Base-by-base conservation (phyloP, 2,329 filamentous ascomycete genomes). In the Magnaporthiopsis incrustans region DNA sequence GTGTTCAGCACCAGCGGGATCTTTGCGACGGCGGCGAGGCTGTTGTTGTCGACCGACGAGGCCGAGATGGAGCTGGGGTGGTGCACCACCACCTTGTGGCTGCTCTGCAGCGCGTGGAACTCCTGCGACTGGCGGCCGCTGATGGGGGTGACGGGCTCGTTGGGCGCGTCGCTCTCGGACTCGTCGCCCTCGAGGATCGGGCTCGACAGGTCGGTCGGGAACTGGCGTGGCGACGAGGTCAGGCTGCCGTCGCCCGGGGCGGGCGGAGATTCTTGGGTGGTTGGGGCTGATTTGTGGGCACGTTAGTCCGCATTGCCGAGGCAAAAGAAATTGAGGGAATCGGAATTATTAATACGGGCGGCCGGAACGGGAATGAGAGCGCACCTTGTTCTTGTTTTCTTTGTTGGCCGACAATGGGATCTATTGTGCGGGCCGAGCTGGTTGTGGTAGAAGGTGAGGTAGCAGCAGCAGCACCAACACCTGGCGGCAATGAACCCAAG, bases 131-230 rank as follows among this genome's bases (percentile, higher is more conserved):
- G 80, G 66, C 81, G 79, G 69, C 77, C 78, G 69, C 85, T 87
- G 66, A 85, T 81, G 60, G 85, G 86, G 27, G 85, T 88, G 65
- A 85, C 77, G 59, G 85, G 85, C 68, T 88, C 85, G 75, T 83
- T 82, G 64, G 79, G 77, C 30, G 80, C 81, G 69, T 87, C 85
- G 73, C 81, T 86, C 67, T 82, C 81, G 11, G 84, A 85, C 71
- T 87, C 85, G 74, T 83, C 83, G 72, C 80, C 80, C 74, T 86
- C 84, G 62, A 80, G 77, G 66, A 86, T 85, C 64, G 83, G 79
- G 66, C 76, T 78, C 67, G 77, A 75, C 12, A 84, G 74, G 63
- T 85, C 82, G 68, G 79, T 77, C 63, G 81, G 76, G 67, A 77
- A 79, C 59, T 81, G 79, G 64, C 77, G 78, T 18, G 80, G 78